Conservation (phyloP, 129 eudicot species). For the Cynara cardunculus region DNA sequence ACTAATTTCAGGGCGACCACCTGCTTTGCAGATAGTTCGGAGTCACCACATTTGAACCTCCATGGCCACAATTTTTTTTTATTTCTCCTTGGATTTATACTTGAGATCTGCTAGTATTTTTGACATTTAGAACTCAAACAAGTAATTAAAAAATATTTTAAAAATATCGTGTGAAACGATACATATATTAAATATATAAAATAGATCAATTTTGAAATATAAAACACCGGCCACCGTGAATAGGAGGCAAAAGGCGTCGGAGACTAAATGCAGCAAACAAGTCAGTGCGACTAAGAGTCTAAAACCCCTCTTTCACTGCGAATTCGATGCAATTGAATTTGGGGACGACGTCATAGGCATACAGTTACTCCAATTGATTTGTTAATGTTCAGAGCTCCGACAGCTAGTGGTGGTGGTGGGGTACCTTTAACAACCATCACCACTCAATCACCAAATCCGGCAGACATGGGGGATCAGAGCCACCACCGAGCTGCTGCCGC, state of each 20-base stretch:
- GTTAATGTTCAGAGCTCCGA: conserved; percentile 35
- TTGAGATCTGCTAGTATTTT: too few relatives aligned
- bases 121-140: too few relatives aligned
- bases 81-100: too few relatives aligned
- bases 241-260: conserved; percentile 1
- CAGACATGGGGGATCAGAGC: conserved; percentile 30
- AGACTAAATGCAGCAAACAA: background rate
- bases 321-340: background rate
- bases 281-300: background rate
- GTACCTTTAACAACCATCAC: conserved; percentile 33
- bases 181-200: too few relatives aligned
- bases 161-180: background rate
- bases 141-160: too few relatives aligned
- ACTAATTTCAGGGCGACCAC: too few relatives aligned
- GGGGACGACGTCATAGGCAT: background rate
- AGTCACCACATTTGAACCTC: too few relatives aligned
- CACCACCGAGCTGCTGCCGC: conserved; percentile 32
- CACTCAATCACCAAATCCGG: conserved; percentile 31
- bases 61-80: too few relatives aligned
- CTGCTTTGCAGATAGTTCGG: too few relatives aligned
- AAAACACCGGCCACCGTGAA: conserved; percentile 20
- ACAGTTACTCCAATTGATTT: conserved; percentile 8
- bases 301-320: conserved; percentile 11
- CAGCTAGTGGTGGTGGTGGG: conserved; percentile 32
- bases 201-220: background rate